Percentiles rank a stretch among this genome's conserved stretches.
Conservation (phyloP, 805 yeast species). For the Debaryomyces maramus region DNA sequence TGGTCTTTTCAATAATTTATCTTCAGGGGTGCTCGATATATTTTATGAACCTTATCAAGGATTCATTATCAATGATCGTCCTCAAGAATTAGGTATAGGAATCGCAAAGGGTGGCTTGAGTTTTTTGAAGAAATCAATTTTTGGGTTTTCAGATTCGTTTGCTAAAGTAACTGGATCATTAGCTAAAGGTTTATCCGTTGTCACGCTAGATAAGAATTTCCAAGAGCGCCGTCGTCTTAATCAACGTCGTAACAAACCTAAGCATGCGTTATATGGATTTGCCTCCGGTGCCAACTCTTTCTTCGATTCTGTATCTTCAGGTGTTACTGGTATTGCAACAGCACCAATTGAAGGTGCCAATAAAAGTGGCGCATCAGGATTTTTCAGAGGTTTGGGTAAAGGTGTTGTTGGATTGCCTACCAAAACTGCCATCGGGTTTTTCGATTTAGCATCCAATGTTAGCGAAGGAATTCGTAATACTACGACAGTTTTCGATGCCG, state of each 20-base stretch:
- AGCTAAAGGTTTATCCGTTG: constrained; percentile 91
- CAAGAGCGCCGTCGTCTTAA: constrained; percentile 78
- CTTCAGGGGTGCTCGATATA: constrained; percentile 94
- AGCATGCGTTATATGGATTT: constrained; percentile 82
- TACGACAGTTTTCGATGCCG: constrained; percentile 84
- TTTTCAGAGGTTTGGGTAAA: constrained; percentile 89
- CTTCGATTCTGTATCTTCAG: constrained; percentile 82
- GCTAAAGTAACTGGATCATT: constrained; percentile 91
- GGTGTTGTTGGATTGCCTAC: constrained; percentile 97
- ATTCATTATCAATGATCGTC: constrained; percentile 87
- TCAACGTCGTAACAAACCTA: constrained; percentile 75
- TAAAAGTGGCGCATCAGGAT: constrained; percentile 88
- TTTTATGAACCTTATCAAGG: constrained; percentile 98
- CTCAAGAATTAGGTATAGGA: constrained; percentile 93
- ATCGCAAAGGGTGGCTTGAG: constrained; percentile 95
- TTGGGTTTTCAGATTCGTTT: constrained; percentile 91
- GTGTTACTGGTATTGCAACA: constrained; percentile 83
- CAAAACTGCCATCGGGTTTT: constrained; percentile 91
- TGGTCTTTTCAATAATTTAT: constrained; percentile 87
- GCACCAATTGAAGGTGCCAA: constrained; percentile 90
- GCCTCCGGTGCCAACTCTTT: constrained; percentile 86
- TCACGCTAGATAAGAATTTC: constrained; percentile 81
- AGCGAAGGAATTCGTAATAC: constrained; percentile 93
- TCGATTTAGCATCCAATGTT: constrained; percentile 88
- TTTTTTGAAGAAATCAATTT: constrained; percentile 90